Conservation (phyloP, 306 rosid species). For the Pterocarpus santalinus region DNA sequence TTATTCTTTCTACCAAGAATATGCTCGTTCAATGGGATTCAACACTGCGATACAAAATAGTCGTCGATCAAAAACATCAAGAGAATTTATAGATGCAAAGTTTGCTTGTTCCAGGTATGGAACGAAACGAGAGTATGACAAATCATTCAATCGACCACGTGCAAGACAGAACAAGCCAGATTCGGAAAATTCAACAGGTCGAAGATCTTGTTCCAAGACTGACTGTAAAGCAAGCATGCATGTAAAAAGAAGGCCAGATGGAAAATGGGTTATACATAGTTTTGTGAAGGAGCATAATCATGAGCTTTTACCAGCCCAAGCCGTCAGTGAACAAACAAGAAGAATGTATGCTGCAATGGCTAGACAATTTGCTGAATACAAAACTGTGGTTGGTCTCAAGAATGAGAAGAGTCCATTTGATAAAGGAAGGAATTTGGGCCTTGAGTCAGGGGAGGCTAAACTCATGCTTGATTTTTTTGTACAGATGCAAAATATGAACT, state of each 20-base stretch:
- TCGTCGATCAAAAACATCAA: slow-evolving; percentile 95
- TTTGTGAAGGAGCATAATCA: slow-evolving; percentile 98
- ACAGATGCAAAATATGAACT: slow-evolving; percentile 86
- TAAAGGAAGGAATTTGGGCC: slow-evolving; percentile 80
- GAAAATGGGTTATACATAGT: slow-evolving; percentile 97
- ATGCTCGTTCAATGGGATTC: slow-evolving; percentile 98
- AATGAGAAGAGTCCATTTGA: slow-evolving; percentile 87
- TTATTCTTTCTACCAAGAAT: slow-evolving; percentile 98
- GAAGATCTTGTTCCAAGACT: slow-evolving; percentile 96
- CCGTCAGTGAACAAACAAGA: slow-evolving; percentile 98
- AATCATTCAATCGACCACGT: slow-evolving; percentile 84
- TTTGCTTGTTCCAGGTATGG: slow-evolving; percentile 99
- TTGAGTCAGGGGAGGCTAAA: slow-evolving; percentile 85
- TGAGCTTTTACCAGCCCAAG: slow-evolving; percentile 98
- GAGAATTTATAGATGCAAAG: slow-evolving; percentile 98
- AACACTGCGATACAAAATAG: slow-evolving; percentile 98
- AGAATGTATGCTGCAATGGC: slow-evolving; percentile 99
- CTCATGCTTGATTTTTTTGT: slow-evolving; percentile 76
- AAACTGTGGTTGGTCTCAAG: slow-evolving; percentile 90
- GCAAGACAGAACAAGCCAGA: slow-evolving; percentile 94
- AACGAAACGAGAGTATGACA: slow-evolving; percentile 94
- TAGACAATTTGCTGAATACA: slow-evolving; percentile 96
- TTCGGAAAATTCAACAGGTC: slow-evolving; percentile 85
- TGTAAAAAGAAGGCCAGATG: slow-evolving; percentile 96
- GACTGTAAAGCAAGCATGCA: slow-evolving; percentile 99